Evolutionary conservation across 306 rosid genomes (phyloP).

Genomic region (Biancaea sappan): DNA sequence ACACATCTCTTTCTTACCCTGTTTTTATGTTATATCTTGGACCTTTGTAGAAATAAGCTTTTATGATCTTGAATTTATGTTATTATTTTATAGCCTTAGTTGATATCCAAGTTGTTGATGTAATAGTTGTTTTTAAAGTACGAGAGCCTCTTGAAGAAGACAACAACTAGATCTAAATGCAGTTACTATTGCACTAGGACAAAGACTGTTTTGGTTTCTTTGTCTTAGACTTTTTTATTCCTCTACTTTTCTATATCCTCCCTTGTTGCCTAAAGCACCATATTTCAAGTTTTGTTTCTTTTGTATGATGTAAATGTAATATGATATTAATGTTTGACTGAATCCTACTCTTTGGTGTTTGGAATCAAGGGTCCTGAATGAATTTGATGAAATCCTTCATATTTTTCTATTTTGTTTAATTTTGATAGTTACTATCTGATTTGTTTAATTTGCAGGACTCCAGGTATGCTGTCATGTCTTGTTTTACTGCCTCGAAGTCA

Average conservation of each 20-base stretch:
- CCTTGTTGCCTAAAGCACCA: neutral
- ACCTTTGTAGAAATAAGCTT: neutral
- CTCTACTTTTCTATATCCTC: neutral
- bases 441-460: conserved; percentile 77
- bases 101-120: neutral
- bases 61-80: neutral
- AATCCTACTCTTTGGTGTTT: conserved; percentile 21
- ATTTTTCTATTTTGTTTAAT: neutral
- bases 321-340: conserved; percentile 14
- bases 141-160: neutral
- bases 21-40: neutral
- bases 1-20: neutral
- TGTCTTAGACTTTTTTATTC: neutral
- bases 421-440: conserved; percentile 30
- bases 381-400: conserved; percentile 17
- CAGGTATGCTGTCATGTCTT: conserved; percentile 68
- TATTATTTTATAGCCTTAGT: too few species aligned
- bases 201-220: neutral
- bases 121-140: neutral
- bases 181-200: neutral
- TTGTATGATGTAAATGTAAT: neutral
- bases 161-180: neutral
- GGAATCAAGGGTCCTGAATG: conserved; percentile 15
- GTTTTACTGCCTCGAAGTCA: conserved; percentile 32
- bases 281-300: neutral